These are phyloP conservation scores for Colletotrichum lindemuthianum DNA, from an alignment of 2,329 filamentous ascomycete species.

Conservation along the genomic window DNA sequence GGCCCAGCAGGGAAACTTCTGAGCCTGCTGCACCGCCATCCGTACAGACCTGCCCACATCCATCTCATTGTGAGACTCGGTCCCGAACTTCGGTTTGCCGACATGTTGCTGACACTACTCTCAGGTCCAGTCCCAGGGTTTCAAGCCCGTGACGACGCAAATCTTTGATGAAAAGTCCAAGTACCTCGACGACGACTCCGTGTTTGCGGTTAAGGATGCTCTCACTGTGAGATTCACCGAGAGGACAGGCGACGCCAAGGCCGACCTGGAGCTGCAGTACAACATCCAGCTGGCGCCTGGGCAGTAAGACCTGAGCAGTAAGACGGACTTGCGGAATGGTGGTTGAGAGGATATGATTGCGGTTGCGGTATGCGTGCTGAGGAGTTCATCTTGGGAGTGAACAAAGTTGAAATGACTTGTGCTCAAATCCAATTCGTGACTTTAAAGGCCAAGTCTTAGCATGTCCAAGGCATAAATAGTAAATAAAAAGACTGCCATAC, in stretches of 20 bases:
- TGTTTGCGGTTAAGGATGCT: constrained; percentile 65
- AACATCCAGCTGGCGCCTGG: constrained; percentile 55
- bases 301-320: background rate
- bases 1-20: constrained; percentile 65
- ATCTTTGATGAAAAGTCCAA: constrained; percentile 76
- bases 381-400: too few species aligned
- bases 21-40: constrained; percentile 63
- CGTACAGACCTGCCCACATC: constrained; percentile 68
- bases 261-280: constrained; percentile 68
- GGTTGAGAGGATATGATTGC: too few species aligned
- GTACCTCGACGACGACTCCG: constrained; percentile 64
- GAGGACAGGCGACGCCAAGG: constrained; percentile 53
- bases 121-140: constrained; percentile 59
- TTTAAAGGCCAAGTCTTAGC: too few species aligned
- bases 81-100: background rate
- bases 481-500: too few species aligned
- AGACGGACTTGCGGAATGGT: too few species aligned
- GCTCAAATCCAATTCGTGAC: too few species aligned
- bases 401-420: too few species aligned
- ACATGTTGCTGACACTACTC: constrained; percentile 14
- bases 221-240: constrained; percentile 55
- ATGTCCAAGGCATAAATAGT: too few species aligned
- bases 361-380: too few species aligned
- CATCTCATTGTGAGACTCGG: constrained; percentile 61
- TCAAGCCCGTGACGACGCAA: constrained; percentile 76